A percentile compares a stretch with the other conserved stretches of the same genome.
phyloP scores from a whole-genome alignment of 192 early-diverging fungal genomes.

The Funneliformis mosseae region DNA sequence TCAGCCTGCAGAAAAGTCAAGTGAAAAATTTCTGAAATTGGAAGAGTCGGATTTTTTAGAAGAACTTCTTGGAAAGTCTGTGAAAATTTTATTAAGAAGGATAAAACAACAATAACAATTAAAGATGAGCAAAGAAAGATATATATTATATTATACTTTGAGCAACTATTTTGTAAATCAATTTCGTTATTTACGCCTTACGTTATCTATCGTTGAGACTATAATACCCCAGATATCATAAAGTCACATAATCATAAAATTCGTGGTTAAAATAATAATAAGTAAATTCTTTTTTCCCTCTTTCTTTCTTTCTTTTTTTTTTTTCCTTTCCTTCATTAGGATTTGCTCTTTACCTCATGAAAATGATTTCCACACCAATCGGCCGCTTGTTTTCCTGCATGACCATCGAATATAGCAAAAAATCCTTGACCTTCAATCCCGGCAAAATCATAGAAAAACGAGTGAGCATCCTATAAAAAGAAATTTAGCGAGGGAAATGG shows the following conservation, averaged over 20 bases:
- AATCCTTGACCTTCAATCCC: conserved; percentile 80
- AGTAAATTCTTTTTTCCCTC: not conserved
- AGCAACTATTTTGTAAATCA: not conserved
- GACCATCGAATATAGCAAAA: conserved; percentile 97
- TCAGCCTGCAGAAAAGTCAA: conserved; percentile 83
- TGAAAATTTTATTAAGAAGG: conserved; percentile 1
- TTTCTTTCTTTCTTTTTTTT: not conserved
- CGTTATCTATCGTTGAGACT: not conserved
- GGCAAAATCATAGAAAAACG: conserved; percentile 80
- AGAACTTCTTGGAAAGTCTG: conserved; percentile 72
- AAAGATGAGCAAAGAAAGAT: not conserved
- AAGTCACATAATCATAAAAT: not conserved
- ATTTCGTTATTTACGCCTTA: not conserved
- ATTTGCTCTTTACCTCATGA: conserved; percentile 60
- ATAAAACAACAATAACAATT: not conserved
- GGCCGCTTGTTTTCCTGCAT: conserved; percentile 93
- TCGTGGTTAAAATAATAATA: not conserved
- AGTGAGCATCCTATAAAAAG: conserved; percentile 78
- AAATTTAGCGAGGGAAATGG: conserved; percentile 17
- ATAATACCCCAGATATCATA: not conserved
- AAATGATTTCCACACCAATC: conserved; percentile 94
- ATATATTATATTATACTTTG: not conserved
- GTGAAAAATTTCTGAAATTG: conserved; percentile 84
- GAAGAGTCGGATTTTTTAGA: conserved; percentile 49
- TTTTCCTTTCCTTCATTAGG: not conserved